Percentiles rank a stretch among this genome's conserved stretches.
These are phyloP conservation scores for Pyrenochaeta sp. DNA, from an alignment of 2,329 filamentous ascomycete genomes.

Conservation along the genomic window DNA sequence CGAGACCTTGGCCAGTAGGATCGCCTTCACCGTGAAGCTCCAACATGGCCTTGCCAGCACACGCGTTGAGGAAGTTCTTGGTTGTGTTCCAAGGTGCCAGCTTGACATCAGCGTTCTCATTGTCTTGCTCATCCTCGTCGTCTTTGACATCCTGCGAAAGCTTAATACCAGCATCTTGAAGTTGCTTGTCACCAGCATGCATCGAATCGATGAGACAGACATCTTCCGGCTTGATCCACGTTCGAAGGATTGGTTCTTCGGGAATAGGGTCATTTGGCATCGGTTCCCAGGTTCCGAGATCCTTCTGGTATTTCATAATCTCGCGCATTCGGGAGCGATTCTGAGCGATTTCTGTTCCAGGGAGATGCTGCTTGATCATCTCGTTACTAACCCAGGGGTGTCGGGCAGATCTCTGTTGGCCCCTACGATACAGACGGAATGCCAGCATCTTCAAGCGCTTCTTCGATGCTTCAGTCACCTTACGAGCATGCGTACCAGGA, in stretches of 20 bases:
- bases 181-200: slow-evolving; percentile 91
- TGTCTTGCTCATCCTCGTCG: slow-evolving; percentile 67
- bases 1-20: slow-evolving; percentile 89
- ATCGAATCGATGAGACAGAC: slow-evolving; percentile 94
- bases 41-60: slow-evolving; percentile 95
- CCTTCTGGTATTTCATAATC: slow-evolving; percentile 90
- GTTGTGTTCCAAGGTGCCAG: slow-evolving; percentile 96
- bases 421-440: slow-evolving; percentile 84
- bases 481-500: slow-evolving; percentile 89
- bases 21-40: slow-evolving; percentile 94
- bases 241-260: slow-evolving; percentile 79
- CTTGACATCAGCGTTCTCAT: slow-evolving; percentile 82
- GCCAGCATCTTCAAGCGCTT: slow-evolving; percentile 96
- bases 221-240: slow-evolving; percentile 94
- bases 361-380: slow-evolving; percentile 73
- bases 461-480: slow-evolving; percentile 96
- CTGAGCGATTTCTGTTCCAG: slow-evolving; percentile 91
- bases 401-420: slow-evolving; percentile 71
- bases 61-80: slow-evolving; percentile 94
- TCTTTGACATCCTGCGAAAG: slow-evolving; percentile 69
- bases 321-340: slow-evolving; percentile 97
- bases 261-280: slow-evolving; percentile 75
- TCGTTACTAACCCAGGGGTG: slow-evolving; percentile 82
- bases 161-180: slow-evolving; percentile 89
- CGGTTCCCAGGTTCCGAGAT: slow-evolving; percentile 81